These are phyloP conservation scores for Aschersonia sp. DNA, from an alignment of 2,329 filamentous ascomycete species.

Conservation along the genomic window DNA sequence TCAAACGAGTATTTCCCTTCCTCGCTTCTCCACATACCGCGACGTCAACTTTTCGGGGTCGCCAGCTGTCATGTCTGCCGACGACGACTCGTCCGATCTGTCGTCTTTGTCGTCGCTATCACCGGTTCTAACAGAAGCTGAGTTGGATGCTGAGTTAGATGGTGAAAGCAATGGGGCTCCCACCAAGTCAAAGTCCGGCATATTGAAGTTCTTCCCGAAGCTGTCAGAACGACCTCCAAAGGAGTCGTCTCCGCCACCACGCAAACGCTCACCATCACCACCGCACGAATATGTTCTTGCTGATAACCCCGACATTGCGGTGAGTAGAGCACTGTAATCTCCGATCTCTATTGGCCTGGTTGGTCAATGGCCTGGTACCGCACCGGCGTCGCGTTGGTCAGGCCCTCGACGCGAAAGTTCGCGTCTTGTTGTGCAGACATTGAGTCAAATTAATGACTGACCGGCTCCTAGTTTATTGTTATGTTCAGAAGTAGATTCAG, in stretches of 20 bases:
- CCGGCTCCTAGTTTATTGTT: constrained; percentile 67
- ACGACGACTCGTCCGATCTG: constrained; percentile 49
- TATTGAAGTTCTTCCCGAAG: constrained; percentile 55
- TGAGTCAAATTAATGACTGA: constrained; percentile 1
- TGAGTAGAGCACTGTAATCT: constrained; percentile 35
- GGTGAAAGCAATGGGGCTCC: constrained; percentile 19
- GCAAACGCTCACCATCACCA: constrained; percentile 75
- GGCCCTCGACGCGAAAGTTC: constrained; percentile 37
- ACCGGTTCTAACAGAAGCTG: constrained; percentile 27
- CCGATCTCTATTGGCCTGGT: background rate
- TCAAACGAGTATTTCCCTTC: constrained; percentile 13
- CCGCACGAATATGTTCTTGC: constrained; percentile 81
- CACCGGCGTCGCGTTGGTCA: constrained; percentile 2
- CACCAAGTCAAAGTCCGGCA: constrained; percentile 40
- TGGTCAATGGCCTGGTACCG: background rate
- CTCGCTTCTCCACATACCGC: constrained; percentile 13
- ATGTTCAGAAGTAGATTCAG: constrained; percentile 94
- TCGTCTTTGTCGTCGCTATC: constrained; percentile 40
- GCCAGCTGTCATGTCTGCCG: constrained; percentile 35
- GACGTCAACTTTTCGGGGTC: constrained; percentile 9
- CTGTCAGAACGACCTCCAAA: constrained; percentile 34
- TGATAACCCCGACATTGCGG: constrained; percentile 84
- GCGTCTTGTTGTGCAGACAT: constrained; percentile 22
- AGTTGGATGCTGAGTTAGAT: constrained; percentile 42
- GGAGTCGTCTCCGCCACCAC: constrained; percentile 49